A percentile compares a stretch with the other conserved stretches of the same genome.
Conservation (phyloP, 305 asterid species). For the Petunia hybrid region DNA sequence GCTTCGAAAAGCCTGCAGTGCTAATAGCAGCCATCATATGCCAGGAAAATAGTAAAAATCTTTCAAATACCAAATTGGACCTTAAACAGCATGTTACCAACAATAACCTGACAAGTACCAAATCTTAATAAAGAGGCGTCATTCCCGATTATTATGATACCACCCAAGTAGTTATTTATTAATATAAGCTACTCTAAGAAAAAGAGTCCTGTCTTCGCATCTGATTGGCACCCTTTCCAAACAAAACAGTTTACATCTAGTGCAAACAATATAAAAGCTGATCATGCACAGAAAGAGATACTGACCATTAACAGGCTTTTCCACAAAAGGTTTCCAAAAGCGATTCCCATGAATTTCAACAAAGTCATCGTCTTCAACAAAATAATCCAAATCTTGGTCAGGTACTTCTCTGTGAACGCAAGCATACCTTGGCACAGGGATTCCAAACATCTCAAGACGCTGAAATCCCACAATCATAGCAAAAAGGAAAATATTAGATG, state of each 20-base stretch:
- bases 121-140: constrained; percentile 28
- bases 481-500: background rate
- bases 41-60: background rate
- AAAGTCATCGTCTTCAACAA: constrained; percentile 93
- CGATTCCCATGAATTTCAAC: constrained; percentile 86
- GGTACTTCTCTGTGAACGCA: constrained; percentile 84
- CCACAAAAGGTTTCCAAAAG: constrained; percentile 97
- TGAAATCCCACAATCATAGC: constrained; percentile 44
- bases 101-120: constrained; percentile 6
- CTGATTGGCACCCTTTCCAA: background rate
- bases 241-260: constrained; percentile 23
- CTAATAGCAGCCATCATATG: constrained; percentile 1
- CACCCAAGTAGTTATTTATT: constrained; percentile 23
- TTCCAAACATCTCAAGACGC: constrained; percentile 88
- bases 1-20: background rate
- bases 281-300: constrained; percentile 18
- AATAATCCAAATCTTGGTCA: constrained; percentile 83
- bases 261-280: background rate
- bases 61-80: background rate
- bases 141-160: background rate
- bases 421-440: constrained; percentile 93
- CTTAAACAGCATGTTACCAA: background rate
- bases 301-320: constrained; percentile 92
- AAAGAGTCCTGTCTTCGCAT: background rate
- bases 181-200: background rate